phyloP scores from a whole-genome alignment of 306 rosid species.

The Trichosanthes truncata region DNA sequence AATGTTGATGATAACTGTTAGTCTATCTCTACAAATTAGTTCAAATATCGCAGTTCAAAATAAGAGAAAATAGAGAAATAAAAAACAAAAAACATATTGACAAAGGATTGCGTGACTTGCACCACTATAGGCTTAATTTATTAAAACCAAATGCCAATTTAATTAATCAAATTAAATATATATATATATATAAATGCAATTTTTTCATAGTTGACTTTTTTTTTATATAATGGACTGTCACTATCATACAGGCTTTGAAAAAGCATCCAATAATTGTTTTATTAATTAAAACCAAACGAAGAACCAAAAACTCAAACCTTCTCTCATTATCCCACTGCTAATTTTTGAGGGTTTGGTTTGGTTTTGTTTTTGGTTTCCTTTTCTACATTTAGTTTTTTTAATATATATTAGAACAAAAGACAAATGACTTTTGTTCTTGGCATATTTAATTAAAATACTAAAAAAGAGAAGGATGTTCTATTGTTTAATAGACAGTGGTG shows the following conservation, averaged over 20 bases:
- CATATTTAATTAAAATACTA: neutral
- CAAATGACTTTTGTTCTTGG: neutral
- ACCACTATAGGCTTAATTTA: neutral
- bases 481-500: neutral
- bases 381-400: neutral
- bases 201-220: neutral
- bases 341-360: neutral
- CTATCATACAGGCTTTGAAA: neutral
- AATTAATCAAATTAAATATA: neutral
- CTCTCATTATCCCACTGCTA: neutral
- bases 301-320: neutral
- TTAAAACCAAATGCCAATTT: neutral
- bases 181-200: neutral
- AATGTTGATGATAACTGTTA: too few relatives aligned
- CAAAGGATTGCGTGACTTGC: constrained; percentile 13
- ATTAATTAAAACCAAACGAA: neutral
- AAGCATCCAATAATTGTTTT: neutral
- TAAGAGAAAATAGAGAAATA: neutral
- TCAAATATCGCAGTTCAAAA: neutral
- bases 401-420: neutral
- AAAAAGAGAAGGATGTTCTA: neutral
- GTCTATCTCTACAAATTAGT: neutral
- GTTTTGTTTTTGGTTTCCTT: neutral
- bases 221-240: neutral
- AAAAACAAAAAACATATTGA: neutral